These are phyloP conservation scores for Pleoardoris graminearum DNA, from an alignment of 2,329 filamentous ascomycete genomes.

Conservation along the genomic window DNA sequence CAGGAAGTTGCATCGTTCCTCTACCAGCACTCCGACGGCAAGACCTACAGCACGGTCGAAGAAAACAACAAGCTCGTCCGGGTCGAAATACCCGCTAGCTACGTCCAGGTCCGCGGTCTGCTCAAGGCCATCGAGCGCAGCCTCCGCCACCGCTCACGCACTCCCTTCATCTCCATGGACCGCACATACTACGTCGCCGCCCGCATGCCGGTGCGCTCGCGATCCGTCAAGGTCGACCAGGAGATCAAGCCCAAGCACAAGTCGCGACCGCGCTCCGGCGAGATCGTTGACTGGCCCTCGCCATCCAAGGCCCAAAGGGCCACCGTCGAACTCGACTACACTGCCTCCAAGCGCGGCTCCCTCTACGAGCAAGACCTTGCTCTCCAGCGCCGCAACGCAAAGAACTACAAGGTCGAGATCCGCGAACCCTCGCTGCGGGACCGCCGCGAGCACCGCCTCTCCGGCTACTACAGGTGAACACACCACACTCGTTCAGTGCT, in stretches of 20 bases:
- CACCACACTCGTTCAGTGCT: conserved; percentile 12
- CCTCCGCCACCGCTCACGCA: conserved; percentile 40
- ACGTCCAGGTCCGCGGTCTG: conserved; percentile 46
- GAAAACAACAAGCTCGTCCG: conserved; percentile 49
- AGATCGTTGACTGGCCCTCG: conserved; percentile 45
- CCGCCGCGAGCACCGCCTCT: conserved; percentile 42
- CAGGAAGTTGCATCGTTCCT: conserved; percentile 51
- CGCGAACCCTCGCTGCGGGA: conserved; percentile 45
- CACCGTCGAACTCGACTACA: conserved; percentile 38
- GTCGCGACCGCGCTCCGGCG: conserved; percentile 40
- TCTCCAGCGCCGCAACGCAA: conserved; percentile 40
- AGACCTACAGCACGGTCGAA: conserved; percentile 40
- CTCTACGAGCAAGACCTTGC: conserved; percentile 47
- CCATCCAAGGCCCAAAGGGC: conserved; percentile 18
- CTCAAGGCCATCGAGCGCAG: conserved; percentile 49
- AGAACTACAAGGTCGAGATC: conserved; percentile 47
- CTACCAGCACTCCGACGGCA: conserved; percentile 45
- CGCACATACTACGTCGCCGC: conserved; percentile 48
- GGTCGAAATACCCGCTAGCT: conserved; percentile 50
- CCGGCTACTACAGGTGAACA: conserved; percentile 46
- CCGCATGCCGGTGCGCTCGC: conserved; percentile 36
- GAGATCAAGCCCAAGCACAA: conserved; percentile 32
- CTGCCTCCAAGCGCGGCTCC: conserved; percentile 44
- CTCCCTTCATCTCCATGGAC: conserved; percentile 50
- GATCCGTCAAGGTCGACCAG: conserved; percentile 41